Evolutionary conservation across 1,139 yeast species (phyloP).

Genomic region (Saccharomyces hybrid): DNA sequence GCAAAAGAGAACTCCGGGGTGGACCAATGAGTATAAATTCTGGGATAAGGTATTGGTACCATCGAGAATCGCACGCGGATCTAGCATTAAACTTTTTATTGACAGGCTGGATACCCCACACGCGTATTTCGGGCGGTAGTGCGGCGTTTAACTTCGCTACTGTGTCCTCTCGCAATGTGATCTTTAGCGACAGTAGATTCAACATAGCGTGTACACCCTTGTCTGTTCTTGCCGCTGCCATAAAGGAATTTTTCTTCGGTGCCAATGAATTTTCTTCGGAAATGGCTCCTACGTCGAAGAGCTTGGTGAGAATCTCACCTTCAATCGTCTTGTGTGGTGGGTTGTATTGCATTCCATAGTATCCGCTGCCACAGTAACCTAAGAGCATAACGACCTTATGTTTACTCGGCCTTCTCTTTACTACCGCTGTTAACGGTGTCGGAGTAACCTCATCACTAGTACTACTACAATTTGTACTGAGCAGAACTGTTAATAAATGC

Average conservation of each 20-base stretch:
- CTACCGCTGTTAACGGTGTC: background rate
- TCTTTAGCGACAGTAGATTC: slow-evolving; percentile 43
- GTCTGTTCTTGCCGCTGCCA: slow-evolving; percentile 95
- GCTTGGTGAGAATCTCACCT: slow-evolving; percentile 81
- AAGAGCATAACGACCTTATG: slow-evolving; percentile 78
- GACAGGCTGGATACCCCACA: slow-evolving; percentile 80
- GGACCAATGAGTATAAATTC: background rate
- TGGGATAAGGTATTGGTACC: slow-evolving; percentile 3
- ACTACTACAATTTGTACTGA: background rate
- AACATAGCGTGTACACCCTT: slow-evolving; percentile 99
- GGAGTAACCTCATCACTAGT: background rate
- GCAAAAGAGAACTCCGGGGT: background rate
- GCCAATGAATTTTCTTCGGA: slow-evolving; percentile 83
- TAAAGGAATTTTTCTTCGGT: slow-evolving; percentile 78
- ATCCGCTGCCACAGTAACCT: slow-evolving; percentile 96
- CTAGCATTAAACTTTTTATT: slow-evolving; percentile 38
- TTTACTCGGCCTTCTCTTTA: slow-evolving; percentile 2
- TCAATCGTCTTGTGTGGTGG: slow-evolving; percentile 89
- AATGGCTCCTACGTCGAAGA: slow-evolving; percentile 81
- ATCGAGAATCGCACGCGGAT: slow-evolving; percentile 1
- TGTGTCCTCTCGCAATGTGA: slow-evolving; percentile 73
- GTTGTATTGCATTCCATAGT: slow-evolving; percentile 93
- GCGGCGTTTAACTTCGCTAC: slow-evolving; percentile 55
- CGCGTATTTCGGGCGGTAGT: slow-evolving; percentile 70
- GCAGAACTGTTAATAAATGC: background rate